Percentiles rank a stretch among this genome's conserved stretches.
Evolutionary conservation across 352 stramenopile species (phyloP).

Genomic region (Globisporangium lucens): DNA sequence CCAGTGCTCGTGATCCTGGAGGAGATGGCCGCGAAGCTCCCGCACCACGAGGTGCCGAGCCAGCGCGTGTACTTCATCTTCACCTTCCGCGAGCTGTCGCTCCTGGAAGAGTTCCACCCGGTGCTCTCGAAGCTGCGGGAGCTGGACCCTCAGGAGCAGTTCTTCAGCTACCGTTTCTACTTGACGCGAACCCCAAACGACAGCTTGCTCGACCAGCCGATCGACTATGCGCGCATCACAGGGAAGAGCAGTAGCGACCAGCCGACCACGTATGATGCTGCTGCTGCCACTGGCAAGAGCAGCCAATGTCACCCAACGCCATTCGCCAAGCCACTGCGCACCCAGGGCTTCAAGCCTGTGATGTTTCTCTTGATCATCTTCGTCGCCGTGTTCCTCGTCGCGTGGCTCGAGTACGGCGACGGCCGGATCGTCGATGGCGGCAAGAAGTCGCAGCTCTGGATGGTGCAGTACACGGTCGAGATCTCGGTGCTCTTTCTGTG

Average conservation of each 20-base stretch:
- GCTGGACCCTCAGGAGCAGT: constrained; percentile 18
- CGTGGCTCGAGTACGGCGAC: constrained; percentile 23
- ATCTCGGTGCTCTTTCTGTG: constrained; percentile 23
- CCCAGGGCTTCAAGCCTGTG: neutral
- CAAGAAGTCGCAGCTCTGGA: constrained; percentile 31
- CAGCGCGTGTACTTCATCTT: constrained; percentile 24
- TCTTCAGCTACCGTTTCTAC: constrained; percentile 25
- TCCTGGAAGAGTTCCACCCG: constrained; percentile 22
- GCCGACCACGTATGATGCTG: neutral
- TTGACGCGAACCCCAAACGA: constrained; percentile 21
- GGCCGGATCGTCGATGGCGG: constrained; percentile 23
- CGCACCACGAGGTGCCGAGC: neutral
- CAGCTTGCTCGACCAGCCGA: constrained; percentile 13
- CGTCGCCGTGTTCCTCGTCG: constrained; percentile 18
- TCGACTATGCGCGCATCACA: constrained; percentile 8
- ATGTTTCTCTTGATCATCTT: constrained; percentile 22
- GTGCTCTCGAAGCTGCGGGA: constrained; percentile 17
- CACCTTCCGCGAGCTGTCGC: constrained; percentile 23
- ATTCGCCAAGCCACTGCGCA: constrained; percentile 26
- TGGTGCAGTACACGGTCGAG: constrained; percentile 27
- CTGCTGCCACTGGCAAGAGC: neutral
- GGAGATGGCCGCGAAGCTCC: constrained; percentile 18
- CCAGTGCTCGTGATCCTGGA: constrained; percentile 37
- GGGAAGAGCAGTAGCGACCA: neutral
- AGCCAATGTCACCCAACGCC: neutral